Evolutionary conservation across 176 grass and related monocot genomes (phyloP).

Genomic region (Melocanna baccifera): DNA sequence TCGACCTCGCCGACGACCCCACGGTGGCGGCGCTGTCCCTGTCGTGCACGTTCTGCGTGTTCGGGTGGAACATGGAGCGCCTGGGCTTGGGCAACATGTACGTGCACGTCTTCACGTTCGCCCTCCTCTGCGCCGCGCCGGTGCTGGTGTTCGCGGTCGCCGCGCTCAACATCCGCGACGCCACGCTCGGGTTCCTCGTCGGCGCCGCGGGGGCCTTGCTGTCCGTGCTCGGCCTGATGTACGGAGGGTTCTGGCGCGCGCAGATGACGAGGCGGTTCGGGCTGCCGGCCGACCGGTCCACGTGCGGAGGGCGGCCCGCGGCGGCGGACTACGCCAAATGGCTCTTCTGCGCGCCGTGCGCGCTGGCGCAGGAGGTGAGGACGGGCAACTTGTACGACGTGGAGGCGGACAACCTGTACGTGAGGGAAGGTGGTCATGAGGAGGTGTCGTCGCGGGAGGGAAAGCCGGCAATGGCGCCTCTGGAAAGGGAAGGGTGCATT

Average conservation of each 20-base stretch:
- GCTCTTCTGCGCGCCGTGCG: slow-evolving; percentile 50
- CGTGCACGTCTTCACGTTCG: slow-evolving; percentile 68
- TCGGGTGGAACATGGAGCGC: slow-evolving; percentile 91
- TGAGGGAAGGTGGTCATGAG: not conserved
- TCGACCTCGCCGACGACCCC: slow-evolving; percentile 55
- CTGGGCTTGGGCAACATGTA: slow-evolving; percentile 78
- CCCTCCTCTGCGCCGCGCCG: slow-evolving; percentile 59
- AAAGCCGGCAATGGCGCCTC: slow-evolving; percentile 17
- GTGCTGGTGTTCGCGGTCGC: slow-evolving; percentile 56
- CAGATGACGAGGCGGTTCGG: slow-evolving; percentile 39
- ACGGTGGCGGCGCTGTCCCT: slow-evolving; percentile 44
- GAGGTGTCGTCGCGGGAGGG: not conserved
- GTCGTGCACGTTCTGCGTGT: slow-evolving; percentile 66
- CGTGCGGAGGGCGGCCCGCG: slow-evolving; percentile 12
- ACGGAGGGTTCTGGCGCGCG: slow-evolving; percentile 55
- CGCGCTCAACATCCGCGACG: slow-evolving; percentile 46
- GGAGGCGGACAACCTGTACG: slow-evolving; percentile 29
- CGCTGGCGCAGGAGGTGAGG: slow-evolving; percentile 70
- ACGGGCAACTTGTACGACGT: slow-evolving; percentile 54
- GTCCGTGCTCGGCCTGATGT: slow-evolving; percentile 42
- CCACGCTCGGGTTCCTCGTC: slow-evolving; percentile 21
- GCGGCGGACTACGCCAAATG: slow-evolving; percentile 44
- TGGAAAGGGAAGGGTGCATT: slow-evolving; percentile 43
- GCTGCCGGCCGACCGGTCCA: slow-evolving; percentile 20
- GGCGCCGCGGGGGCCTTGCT: slow-evolving; percentile 45